Evolutionary conservation across 371 early-diverging fungal species (phyloP).

Genomic region (Mucor ambiguus): DNA sequence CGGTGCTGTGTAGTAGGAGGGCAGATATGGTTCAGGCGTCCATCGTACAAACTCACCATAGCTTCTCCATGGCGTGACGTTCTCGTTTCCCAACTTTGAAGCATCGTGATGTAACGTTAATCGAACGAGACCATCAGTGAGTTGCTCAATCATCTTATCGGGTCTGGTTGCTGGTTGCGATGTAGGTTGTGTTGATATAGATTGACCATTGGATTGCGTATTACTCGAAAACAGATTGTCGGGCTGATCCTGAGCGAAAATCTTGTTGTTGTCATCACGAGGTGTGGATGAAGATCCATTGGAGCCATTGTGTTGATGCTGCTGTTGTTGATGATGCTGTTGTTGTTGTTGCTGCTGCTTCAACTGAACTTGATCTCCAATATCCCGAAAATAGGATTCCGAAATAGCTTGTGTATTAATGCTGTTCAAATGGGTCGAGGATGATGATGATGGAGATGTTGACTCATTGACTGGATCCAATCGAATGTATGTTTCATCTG

Average conservation of each 20-base stretch:
- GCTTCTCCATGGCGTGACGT: conserved; percentile 32
- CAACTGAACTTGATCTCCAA: conserved; percentile 19
- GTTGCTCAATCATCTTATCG: conserved; percentile 48
- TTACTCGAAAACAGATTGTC: conserved; percentile 34
- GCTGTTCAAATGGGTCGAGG: not conserved
- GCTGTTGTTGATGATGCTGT: no score
- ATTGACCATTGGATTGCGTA: not conserved
- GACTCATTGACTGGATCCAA: conserved; percentile 37
- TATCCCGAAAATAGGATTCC: conserved; percentile 33
- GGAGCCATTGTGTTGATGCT: not conserved
- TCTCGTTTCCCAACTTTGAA: conserved; percentile 22
- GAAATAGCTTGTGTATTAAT: conserved; percentile 3
- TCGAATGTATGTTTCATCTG: conserved; percentile 51
- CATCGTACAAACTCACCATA: conserved; percentile 31
- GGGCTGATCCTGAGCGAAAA: conserved; percentile 24
- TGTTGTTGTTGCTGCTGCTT: conserved; percentile 9
- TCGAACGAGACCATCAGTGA: conserved; percentile 41
- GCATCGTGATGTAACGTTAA: conserved; percentile 36
- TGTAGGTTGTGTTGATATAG: not conserved
- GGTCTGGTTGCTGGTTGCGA: conserved; percentile 29
- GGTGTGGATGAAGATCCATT: not conserved
- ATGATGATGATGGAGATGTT: not conserved
- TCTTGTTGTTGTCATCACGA: conserved; percentile 17
- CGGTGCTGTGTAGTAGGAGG: conserved; percentile 30
- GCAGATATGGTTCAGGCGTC: conserved; percentile 35